Conservation (phyloP, 345 rosid species). For the Lepidium didymum region DNA sequence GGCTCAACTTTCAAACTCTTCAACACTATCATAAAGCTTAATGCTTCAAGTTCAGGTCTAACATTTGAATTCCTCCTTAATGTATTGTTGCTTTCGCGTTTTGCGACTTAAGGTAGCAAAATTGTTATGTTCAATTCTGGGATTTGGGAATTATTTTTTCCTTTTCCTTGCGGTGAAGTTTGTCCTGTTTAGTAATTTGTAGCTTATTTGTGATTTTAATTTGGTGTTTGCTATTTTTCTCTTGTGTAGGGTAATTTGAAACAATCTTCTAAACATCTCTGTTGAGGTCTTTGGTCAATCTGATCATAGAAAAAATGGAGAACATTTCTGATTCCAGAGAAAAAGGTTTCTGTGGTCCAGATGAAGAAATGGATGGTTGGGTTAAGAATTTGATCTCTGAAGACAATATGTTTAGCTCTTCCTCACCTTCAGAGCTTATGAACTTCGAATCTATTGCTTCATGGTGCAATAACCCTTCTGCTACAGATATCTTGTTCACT, state of each 20-base stretch:
- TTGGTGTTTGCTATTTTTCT: neutral
- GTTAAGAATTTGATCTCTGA: constrained; percentile 28
- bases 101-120: neutral
- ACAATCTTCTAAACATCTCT: neutral
- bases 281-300: neutral
- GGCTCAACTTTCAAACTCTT: neutral
- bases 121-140: neutral
- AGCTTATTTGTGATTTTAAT: neutral
- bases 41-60: constrained; percentile 5
- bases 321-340: constrained; percentile 43
- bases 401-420: constrained; percentile 45
- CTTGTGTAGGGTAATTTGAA: constrained; percentile 3
- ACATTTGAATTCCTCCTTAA: neutral
- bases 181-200: neutral
- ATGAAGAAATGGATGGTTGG: constrained; percentile 39
- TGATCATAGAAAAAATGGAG: constrained; percentile 43
- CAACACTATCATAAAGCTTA: neutral
- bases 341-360: constrained; percentile 40
- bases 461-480: constrained; percentile 51
- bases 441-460: constrained; percentile 58
- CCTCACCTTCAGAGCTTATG: constrained; percentile 47
- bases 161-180: no score
- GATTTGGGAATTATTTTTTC: neutral
- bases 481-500: constrained; percentile 41
- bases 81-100: neutral